Evolutionary conservation across 1,139 yeast genomes (phyloP).

Genomic region (Debaryomyces coudertii): DNA sequence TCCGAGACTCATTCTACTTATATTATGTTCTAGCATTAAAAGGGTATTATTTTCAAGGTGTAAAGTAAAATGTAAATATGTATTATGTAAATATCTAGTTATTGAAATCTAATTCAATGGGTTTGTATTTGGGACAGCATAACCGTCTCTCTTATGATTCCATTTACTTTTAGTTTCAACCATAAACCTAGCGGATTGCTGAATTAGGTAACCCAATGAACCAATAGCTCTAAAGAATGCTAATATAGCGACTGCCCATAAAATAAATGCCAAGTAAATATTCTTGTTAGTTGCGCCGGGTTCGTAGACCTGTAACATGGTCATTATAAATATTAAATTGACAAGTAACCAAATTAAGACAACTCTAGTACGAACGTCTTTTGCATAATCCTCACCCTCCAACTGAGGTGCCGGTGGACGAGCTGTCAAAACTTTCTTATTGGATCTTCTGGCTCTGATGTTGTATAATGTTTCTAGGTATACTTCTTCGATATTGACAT

Average conservation of each 20-base stretch:
- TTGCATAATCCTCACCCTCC: slow-evolving; percentile 85
- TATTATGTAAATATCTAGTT: not conserved
- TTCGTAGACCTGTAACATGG: slow-evolving; percentile 79
- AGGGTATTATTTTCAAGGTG: slow-evolving; percentile 5
- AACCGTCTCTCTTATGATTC: slow-evolving; percentile 45
- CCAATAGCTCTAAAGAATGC: slow-evolving; percentile 82
- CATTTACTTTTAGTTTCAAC: slow-evolving; percentile 49
- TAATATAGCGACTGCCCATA: slow-evolving; percentile 89
- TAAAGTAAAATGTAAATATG: slow-evolving; percentile 1
- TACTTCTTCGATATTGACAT: slow-evolving; percentile 85
- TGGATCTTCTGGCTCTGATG: slow-evolving; percentile 71
- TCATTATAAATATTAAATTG: slow-evolving; percentile 78
- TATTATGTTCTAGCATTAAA: not conserved
- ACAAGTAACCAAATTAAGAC: slow-evolving; percentile 90
- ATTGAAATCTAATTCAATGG: slow-evolving; percentile 30
- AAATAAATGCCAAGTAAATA: slow-evolving; percentile 75
- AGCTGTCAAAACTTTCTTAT: slow-evolving; percentile 54
- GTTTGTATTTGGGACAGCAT: slow-evolving; percentile 38
- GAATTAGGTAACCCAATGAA: slow-evolving; percentile 64
- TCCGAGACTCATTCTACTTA: not conserved
- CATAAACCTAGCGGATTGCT: slow-evolving; percentile 40
- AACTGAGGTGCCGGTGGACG: slow-evolving; percentile 41
- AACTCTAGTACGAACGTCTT: slow-evolving; percentile 91
- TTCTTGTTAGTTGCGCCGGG: slow-evolving; percentile 62
- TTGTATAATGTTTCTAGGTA: slow-evolving; percentile 77